These are phyloP conservation scores for Cucurbita maxima DNA, from an alignment of 306 rosid species.

Conservation along the genomic window DNA sequence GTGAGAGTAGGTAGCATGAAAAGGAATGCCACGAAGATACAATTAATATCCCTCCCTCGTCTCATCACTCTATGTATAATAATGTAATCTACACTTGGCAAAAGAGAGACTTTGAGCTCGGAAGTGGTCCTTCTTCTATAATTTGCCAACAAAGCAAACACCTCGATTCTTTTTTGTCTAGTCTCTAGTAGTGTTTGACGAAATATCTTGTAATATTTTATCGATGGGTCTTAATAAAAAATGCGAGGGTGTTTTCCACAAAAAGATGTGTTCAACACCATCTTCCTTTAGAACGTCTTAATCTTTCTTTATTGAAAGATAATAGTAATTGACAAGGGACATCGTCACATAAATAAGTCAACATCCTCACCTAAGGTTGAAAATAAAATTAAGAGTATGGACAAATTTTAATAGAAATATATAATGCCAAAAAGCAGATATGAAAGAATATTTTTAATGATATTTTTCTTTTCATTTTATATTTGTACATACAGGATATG, in stretches of 20 bases:
- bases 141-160: neutral
- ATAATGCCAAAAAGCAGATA: neutral
- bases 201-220: too few relatives aligned
- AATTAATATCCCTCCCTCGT: neutral
- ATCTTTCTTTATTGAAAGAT: neutral
- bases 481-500: neutral
- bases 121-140: neutral
- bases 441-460: neutral
- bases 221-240: too few relatives aligned
- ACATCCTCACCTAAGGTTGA: neutral
- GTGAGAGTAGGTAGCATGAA: conserved; percentile 3
- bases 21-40: neutral
- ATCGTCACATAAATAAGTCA: neutral
- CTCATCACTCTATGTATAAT: neutral
- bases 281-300: neutral
- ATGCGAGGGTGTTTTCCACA: too few relatives aligned
- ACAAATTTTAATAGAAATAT: neutral
- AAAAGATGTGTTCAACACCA: too few relatives aligned
- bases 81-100: neutral
- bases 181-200: too few relatives aligned
- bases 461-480: neutral
- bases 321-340: neutral
- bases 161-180: too few relatives aligned
- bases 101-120: neutral
- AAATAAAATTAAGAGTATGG: neutral